These are phyloP conservation scores for Sabuloglossum arenarium DNA, from an alignment of 495 filamentous ascomycete species.

Conservation along the genomic window DNA sequence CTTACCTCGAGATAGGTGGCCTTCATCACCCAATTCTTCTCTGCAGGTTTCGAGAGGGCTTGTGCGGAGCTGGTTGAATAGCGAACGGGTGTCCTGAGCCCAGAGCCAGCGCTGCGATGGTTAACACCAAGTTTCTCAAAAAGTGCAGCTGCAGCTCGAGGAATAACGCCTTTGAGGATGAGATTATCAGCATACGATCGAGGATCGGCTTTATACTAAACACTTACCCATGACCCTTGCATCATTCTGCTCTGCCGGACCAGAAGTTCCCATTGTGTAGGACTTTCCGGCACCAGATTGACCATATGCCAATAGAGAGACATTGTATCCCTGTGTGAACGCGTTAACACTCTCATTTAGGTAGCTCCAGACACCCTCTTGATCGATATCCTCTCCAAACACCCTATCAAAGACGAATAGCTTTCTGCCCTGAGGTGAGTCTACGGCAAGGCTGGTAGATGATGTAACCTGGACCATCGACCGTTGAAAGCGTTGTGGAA, in stretches of 20 bases:
- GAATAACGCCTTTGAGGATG: slow-evolving; percentile 54
- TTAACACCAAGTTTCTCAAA: slow-evolving; percentile 71
- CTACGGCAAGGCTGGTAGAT: slow-evolving; percentile 65
- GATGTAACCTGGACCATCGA: slow-evolving; percentile 81
- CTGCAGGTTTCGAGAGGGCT: slow-evolving; percentile 29
- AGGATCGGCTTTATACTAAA: neutral
- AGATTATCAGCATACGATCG: neutral
- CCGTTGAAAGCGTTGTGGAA: slow-evolving; percentile 86
- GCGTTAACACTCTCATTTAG: slow-evolving; percentile 74
- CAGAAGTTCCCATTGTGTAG: slow-evolving; percentile 96
- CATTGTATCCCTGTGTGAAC: slow-evolving; percentile 95
- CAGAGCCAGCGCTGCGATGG: slow-evolving; percentile 42
- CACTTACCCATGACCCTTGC: slow-evolving; percentile 59
- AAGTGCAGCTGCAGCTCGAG: slow-evolving; percentile 66
- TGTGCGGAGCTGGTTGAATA: slow-evolving; percentile 47
- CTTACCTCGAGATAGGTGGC: slow-evolving; percentile 84
- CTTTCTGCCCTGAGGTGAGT: slow-evolving; percentile 79
- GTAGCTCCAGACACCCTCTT: slow-evolving; percentile 92
- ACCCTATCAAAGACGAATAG: slow-evolving; percentile 92
- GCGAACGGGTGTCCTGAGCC: slow-evolving; percentile 59
- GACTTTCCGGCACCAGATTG: slow-evolving; percentile 99
- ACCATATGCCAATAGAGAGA: slow-evolving; percentile 91
- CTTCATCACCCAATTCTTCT: slow-evolving; percentile 83
- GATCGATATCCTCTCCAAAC: slow-evolving; percentile 62
- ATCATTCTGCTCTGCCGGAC: slow-evolving; percentile 62